Evolutionary conservation across 106 monocot genomes (phyloP).

Genomic region (Acanthochlamys bracteata): DNA sequence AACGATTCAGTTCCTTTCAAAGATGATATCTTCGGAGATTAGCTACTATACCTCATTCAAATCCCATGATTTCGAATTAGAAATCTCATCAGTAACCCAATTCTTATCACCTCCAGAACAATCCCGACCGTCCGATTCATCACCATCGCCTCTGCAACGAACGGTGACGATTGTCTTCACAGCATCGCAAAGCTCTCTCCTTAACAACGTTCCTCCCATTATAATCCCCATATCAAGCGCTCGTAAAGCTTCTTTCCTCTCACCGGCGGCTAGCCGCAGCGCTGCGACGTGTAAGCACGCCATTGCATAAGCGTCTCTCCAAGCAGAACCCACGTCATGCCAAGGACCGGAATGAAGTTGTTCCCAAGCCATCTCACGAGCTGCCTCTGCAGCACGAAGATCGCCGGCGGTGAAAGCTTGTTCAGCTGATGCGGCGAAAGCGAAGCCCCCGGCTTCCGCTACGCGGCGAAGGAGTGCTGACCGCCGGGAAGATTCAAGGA

Average conservation of each 20-base stretch:
- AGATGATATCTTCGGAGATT: too few relatives aligned
- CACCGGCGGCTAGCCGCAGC: constrained; percentile 24
- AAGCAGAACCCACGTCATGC: constrained; percentile 47
- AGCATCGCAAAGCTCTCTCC: constrained; percentile 33
- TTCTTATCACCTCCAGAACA: neutral
- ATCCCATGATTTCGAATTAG: neutral
- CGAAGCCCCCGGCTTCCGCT: constrained; percentile 62
- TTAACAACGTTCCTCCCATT: constrained; percentile 55
- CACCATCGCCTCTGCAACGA: neutral
- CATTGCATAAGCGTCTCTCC: constrained; percentile 74
- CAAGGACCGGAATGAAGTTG: constrained; percentile 72
- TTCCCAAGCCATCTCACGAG: constrained; percentile 85
- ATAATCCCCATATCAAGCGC: constrained; percentile 61
- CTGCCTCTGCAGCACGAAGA: constrained; percentile 56
- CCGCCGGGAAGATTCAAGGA: constrained; percentile 15
- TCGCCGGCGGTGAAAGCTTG: constrained; percentile 48
- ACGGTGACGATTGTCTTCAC: constrained; percentile 16
- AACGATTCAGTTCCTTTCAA: too few relatives aligned
- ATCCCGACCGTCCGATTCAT: neutral
- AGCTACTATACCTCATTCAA: too few relatives aligned
- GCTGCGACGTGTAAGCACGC: constrained; percentile 57
- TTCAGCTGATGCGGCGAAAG: constrained; percentile 48
- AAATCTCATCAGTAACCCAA: constrained; percentile 7
- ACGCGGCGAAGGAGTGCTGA: constrained; percentile 33
- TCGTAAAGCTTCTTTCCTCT: constrained; percentile 33